Evolutionary conservation across 768 basidiomycete species (phyloP).

Genomic region (Thelephora ganbajun): DNA sequence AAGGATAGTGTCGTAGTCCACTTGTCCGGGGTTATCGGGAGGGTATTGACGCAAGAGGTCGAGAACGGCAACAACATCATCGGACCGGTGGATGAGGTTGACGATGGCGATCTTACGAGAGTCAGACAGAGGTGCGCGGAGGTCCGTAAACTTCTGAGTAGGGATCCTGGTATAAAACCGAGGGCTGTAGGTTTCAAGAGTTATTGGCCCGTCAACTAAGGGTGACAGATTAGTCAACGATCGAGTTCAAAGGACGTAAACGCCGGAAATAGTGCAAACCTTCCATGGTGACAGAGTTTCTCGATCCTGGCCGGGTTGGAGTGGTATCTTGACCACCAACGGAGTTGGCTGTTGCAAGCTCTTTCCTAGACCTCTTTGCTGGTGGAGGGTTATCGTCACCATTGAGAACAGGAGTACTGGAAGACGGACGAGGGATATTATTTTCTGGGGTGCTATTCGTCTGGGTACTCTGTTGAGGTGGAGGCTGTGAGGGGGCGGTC

Average conservation of each 20-base stretch:
- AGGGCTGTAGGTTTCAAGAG: conserved; percentile 30
- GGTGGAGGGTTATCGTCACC: conserved; percentile 57
- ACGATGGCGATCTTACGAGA: conserved; percentile 48
- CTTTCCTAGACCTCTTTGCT: conserved; percentile 56
- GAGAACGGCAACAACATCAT: conserved; percentile 50
- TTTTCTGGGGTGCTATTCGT: conserved; percentile 25
- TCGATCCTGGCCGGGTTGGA: no score
- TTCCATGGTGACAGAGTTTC: neutral
- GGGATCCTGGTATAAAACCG: conserved; percentile 61
- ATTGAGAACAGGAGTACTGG: conserved; percentile 31
- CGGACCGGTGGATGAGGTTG: conserved; percentile 51
- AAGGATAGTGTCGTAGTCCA: conserved; percentile 70
- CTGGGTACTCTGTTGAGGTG: conserved; percentile 18
- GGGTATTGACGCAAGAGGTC: conserved; percentile 54
- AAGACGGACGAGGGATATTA: conserved; percentile 37
- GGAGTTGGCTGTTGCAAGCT: conserved; percentile 15
- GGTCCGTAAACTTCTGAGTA: conserved; percentile 37
- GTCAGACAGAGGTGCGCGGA: conserved; percentile 30
- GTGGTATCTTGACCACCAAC: no score
- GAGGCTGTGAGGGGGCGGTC: conserved; percentile 9
- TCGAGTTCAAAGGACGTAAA: conserved; percentile 4
- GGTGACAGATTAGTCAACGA: neutral
- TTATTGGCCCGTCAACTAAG: conserved; percentile 11
- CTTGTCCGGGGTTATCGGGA: conserved; percentile 22
- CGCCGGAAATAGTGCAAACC: conserved; percentile 16